Evolutionary conservation across 2,329 filamentous ascomycete species (phyloP).

Genomic region (Chalaropsis ovoidea): DNA sequence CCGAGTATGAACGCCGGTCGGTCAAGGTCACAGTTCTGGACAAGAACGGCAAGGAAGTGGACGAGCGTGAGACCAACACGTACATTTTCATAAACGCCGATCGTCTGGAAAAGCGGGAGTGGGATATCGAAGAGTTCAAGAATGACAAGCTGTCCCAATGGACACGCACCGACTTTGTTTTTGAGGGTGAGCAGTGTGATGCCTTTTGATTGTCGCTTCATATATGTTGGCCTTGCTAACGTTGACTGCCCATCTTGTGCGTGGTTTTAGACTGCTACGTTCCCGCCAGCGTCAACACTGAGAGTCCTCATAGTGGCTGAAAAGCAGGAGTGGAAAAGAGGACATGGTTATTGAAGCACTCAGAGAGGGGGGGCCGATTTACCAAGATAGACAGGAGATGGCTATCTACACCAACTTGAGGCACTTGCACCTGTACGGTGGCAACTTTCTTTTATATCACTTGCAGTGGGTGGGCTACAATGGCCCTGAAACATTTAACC

Average conservation of each 20-base stretch:
- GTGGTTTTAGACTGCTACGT: conserved; percentile 8
- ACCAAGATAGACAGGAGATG: conserved; percentile 3
- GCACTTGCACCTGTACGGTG: background rate
- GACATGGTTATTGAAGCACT: background rate
- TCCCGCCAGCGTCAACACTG: conserved; percentile 8
- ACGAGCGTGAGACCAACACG: conserved; percentile 46
- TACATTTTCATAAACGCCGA: conserved; percentile 52
- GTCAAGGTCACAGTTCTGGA: conserved; percentile 45
- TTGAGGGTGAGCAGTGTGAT: conserved; percentile 17
- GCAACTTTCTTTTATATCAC: background rate
- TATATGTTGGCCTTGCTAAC: background rate
- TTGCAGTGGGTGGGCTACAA: background rate
- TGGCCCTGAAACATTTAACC: background rate
- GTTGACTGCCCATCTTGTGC: background rate
- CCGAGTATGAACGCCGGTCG: conserved; percentile 54
- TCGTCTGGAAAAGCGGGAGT: conserved; percentile 60
- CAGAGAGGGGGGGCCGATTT: background rate
- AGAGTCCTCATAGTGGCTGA: background rate
- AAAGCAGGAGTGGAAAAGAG: background rate
- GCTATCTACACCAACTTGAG: background rate
- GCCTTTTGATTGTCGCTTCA: conserved; percentile 10
- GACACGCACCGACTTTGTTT: conserved; percentile 36
- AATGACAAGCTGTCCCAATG: conserved; percentile 55
- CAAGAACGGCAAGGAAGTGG: conserved; percentile 35
- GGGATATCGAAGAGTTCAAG: conserved; percentile 80